Percentiles rank a stretch among this genome's conserved stretches.
phyloP scores from a whole-genome alignment of 306 rosid genomes.

The Castanea sativa region DNA sequence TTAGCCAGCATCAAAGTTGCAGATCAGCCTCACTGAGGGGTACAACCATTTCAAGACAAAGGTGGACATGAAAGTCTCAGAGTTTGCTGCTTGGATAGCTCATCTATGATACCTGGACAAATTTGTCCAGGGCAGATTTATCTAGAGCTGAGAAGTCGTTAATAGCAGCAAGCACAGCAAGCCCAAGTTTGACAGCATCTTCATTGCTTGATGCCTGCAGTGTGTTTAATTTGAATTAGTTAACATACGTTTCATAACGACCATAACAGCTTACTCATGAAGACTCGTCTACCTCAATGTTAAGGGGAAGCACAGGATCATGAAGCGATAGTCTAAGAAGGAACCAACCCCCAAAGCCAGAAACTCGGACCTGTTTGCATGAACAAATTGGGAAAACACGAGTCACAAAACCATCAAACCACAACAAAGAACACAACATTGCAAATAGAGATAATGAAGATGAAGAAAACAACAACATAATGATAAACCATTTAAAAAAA shows the following conservation, averaged over 20 bases:
- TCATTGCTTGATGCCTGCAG: conserved; percentile 66
- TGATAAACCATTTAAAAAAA: background rate
- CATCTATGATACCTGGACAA: conserved; percentile 45
- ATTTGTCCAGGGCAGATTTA: conserved; percentile 73
- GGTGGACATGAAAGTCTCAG: conserved; percentile 18
- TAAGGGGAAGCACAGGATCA: conserved; percentile 97
- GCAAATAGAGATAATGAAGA: conserved; percentile 6
- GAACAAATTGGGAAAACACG: conserved; percentile 26
- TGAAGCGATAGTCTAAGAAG: conserved; percentile 92
- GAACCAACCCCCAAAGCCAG: conserved; percentile 94
- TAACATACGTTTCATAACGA: background rate
- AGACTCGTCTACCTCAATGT: conserved; percentile 72
- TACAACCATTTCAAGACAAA: conserved; percentile 10
- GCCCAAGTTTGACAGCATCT: conserved; percentile 72
- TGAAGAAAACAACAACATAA: background rate
- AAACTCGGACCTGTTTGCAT: conserved; percentile 69
- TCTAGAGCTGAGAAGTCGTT: conserved; percentile 73
- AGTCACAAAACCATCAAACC: background rate
- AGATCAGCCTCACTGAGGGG: background rate
- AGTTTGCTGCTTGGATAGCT: conserved; percentile 11
- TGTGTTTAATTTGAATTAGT: conserved; percentile 24
- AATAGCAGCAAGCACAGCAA: conserved; percentile 55
- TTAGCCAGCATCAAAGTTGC: conserved; percentile 13
- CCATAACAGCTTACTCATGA: background rate
- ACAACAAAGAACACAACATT: background rate